Evolutionary conservation across 2,329 filamentous ascomycete genomes (phyloP), one percentile per base, ranked within the genome.

Genomic region (Epichloe typhina): DNA sequence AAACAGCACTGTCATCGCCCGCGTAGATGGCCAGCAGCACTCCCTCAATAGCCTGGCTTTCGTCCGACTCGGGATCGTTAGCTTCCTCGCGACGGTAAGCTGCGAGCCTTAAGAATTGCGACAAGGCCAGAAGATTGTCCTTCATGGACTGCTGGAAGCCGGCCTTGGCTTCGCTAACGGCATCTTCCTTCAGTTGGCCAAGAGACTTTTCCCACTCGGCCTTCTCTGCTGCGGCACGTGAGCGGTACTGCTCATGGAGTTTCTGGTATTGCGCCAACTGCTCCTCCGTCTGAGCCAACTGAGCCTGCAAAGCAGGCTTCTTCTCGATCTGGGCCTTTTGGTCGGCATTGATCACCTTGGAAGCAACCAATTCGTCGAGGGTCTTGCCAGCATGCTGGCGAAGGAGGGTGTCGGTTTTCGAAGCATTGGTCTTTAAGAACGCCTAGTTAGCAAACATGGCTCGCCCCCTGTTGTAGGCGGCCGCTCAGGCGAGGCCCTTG

Each of bases 1-100:
- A 71, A 23, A 93, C 86, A 47, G 86, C 87, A 57, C 72, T 75
- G 56, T 86, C 78, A 60, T 91, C 86, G 45, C 87, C 88, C 44
- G 81, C 80, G 67, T 94, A 93, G 35, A 93, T 84, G 53, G 84
- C 77, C 45, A 89, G 73, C 52, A 94, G 73, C 36, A 88, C 82
- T 49, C 86, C 86, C 69, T 94, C 87, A 53, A 93, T 82, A 37
- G 86, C 88, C 67, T 82, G 81, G 67, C 83, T 88, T 70, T 91
- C 85, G 52, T 89, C 85, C 5, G 76, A 66, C 40, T 72, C 69
- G 46, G 78, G 75, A 58, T 85, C 77, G 50, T 72, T 77, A 56
- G 86, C 85, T 62, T 87, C 83, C 19, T 80, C 75, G 59, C 86
- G 79, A 57, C 87, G 81, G 59, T 86, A 82, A 52, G 87, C 87